Evolutionary conservation across 805 yeast species (phyloP).

Genomic region (Ogataea glucozyma): DNA sequence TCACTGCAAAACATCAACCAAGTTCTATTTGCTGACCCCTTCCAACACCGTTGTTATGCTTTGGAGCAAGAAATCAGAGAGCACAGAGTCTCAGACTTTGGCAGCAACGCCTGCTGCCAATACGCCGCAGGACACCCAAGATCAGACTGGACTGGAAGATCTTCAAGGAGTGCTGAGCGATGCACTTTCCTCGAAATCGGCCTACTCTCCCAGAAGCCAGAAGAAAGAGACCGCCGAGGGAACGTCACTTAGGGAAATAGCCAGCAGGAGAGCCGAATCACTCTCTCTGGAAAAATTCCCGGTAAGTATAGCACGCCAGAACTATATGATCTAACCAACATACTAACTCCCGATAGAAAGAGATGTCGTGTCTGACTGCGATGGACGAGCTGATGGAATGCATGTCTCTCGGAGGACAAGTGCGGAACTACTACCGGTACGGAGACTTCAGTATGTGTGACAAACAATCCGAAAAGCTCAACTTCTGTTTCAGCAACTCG

Average conservation of each 20-base stretch:
- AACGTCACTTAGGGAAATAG: slow-evolving; percentile 29
- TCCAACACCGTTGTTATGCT: neutral
- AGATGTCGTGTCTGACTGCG: slow-evolving; percentile 74
- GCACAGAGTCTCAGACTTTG: neutral
- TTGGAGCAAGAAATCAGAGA: slow-evolving; percentile 7
- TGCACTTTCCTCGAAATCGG: slow-evolving; percentile 27
- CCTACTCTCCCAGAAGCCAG: slow-evolving; percentile 12
- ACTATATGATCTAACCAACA: neutral
- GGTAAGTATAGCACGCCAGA: slow-evolving; percentile 26
- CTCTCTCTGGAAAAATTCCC: slow-evolving; percentile 33
- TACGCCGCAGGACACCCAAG: too few species aligned
- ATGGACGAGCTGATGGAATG: slow-evolving; percentile 85
- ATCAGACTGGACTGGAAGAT: slow-evolving; percentile 10
- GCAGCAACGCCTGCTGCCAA: neutral
- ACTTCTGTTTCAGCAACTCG: slow-evolving; percentile 70
- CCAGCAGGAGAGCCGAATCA: slow-evolving; percentile 30
- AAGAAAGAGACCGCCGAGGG: slow-evolving; percentile 2
- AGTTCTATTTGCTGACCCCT: too few species aligned
- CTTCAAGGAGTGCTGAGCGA: slow-evolving; percentile 22
- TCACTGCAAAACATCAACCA: too few species aligned
- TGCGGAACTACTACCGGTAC: slow-evolving; percentile 78
- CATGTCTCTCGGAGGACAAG: slow-evolving; percentile 88
- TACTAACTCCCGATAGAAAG: slow-evolving; percentile 28
- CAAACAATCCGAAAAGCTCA: slow-evolving; percentile 68
- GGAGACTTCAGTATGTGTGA: slow-evolving; percentile 77